Conservation (phyloP, 768 basidiomycete genomes). For the Asterophora parasitica region DNA sequence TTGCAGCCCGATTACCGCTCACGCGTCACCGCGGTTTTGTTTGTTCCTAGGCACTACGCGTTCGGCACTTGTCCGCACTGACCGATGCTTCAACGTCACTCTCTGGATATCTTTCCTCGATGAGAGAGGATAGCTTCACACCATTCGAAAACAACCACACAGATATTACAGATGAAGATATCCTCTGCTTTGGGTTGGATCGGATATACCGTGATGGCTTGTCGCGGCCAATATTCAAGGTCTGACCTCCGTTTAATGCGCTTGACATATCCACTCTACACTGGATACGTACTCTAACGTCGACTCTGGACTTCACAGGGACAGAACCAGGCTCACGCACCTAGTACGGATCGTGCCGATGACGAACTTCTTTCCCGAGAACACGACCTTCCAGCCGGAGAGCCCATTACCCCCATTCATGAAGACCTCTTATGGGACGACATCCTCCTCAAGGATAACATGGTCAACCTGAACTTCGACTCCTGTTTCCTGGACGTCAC, state of each 20-base stretch:
- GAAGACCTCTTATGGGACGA: constrained; percentile 15
- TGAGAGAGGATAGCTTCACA: constrained; percentile 10
- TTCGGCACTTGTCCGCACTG: constrained; percentile 23
- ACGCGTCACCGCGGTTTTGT: background rate
- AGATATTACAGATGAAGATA: constrained; percentile 29
- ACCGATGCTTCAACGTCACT: constrained; percentile 24
- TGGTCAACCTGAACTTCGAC: constrained; percentile 1
- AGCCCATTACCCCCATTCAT: background rate
- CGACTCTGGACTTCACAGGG: constrained; percentile 12
- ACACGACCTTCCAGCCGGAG: constrained; percentile 8
- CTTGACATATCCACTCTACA: constrained; percentile 5
- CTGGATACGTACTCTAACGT: constrained; percentile 25
- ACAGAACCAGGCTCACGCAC: background rate
- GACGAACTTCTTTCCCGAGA: constrained; percentile 18
- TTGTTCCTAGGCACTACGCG: constrained; percentile 23
- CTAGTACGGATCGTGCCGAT: constrained; percentile 13
- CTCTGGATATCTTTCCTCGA: constrained; percentile 19
- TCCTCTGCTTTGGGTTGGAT: constrained; percentile 39
- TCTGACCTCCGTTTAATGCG: constrained; percentile 19
- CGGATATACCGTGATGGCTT: constrained; percentile 37
- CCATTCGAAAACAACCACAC: background rate
- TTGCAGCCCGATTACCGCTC: background rate
- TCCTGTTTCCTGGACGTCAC: constrained; percentile 2
- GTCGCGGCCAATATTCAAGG: constrained; percentile 44
- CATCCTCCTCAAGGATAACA: constrained; percentile 1